phyloP scores from a whole-genome alignment of 192 early-diverging fungal genomes.

The Backusella liffmaniae region DNA sequence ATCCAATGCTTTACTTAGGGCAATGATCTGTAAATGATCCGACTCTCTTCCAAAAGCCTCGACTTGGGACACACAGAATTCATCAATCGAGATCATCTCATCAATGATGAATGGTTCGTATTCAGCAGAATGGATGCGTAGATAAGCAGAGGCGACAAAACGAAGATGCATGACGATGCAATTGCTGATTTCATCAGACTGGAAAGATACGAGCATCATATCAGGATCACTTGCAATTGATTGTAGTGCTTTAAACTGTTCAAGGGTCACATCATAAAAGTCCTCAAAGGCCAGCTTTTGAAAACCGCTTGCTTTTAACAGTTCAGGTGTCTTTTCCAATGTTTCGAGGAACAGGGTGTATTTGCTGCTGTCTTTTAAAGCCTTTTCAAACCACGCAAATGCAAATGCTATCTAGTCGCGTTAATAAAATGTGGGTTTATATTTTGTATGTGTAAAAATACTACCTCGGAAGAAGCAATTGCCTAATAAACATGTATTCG shows the following conservation, averaged over 20 bases:
- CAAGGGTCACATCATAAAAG: slow-evolving; percentile 50
- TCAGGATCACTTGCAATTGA: slow-evolving; percentile 34
- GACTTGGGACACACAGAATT: slow-evolving; percentile 53
- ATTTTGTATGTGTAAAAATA: neutral
- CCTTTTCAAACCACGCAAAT: slow-evolving; percentile 63
- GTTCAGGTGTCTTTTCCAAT: slow-evolving; percentile 40
- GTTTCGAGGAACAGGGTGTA: slow-evolving; percentile 27
- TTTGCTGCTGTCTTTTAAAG: slow-evolving; percentile 27
- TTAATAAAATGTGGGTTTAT: neutral
- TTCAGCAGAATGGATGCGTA: slow-evolving; percentile 53
- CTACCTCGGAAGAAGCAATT: slow-evolving; percentile 65
- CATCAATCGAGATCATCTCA: slow-evolving; percentile 52
- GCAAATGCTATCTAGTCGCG: slow-evolving; percentile 43
- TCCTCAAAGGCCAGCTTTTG: slow-evolving; percentile 53
- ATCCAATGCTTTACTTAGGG: slow-evolving; percentile 63
- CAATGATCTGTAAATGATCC: slow-evolving; percentile 80
- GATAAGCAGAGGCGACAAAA: slow-evolving; percentile 53
- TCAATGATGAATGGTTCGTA: slow-evolving; percentile 57
- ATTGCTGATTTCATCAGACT: slow-evolving; percentile 56
- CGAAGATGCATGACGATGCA: slow-evolving; percentile 59
- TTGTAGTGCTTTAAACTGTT: slow-evolving; percentile 38
- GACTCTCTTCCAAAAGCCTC: slow-evolving; percentile 68
- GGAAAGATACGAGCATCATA: slow-evolving; percentile 46
- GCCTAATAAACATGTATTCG: slow-evolving; percentile 26
- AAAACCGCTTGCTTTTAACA: slow-evolving; percentile 44